Base-by-base conservation (phyloP, 257 asterid genomes). In the Jaltomata sinuosa region DNA sequence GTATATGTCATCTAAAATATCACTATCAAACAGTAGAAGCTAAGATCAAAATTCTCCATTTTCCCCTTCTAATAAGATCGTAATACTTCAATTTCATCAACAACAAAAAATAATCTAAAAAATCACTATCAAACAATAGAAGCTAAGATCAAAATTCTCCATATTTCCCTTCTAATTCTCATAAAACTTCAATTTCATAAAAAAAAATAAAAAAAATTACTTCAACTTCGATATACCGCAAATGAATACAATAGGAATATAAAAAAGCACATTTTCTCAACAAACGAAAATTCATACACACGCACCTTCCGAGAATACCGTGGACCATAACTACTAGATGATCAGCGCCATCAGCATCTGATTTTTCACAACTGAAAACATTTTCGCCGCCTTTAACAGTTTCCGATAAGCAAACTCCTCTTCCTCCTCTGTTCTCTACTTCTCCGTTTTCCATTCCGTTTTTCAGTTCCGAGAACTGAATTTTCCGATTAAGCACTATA, bases 271-370 rank as follows among this genome's bases (percentile, higher is more conserved):
- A 32, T 32, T 1, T 32, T n/a, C n/a, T n/a, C n/a, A n/a, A n/a
- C n/a, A n/a, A n/a, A 42, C 9, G 47, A 45, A 3, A 47, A 47
- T 1, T 3, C 14, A 8, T 7, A 49, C 34, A 72, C 42, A 65
- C 80, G 3, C 36, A 96, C 99, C 99, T 97, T 84, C 99, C 99
- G 2, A 97, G 97, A 87, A 97, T 97, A 68, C 99, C 99, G 85
- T 97, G 99, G 68, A 97, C 94, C 98, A 97, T 89, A 42, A 97
- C 89, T 61, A 95, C 96, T 15, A 97, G 98, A 91, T 97, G 99
- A 94, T 95, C 98, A 59, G 95, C 98, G n/a, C n/a, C n/a, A n/a
- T n/a, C n/a, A 83, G 87, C 92, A 85, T 93, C 94, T 45, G 94
- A 89, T 6, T 85, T 84, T 38, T 87, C 85, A 80, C 88, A 89